A percentile compares a stretch with the other conserved stretches of the same genome.
phyloP scores from a whole-genome alignment of 345 rosid genomes.

The Arabis alpina region DNA sequence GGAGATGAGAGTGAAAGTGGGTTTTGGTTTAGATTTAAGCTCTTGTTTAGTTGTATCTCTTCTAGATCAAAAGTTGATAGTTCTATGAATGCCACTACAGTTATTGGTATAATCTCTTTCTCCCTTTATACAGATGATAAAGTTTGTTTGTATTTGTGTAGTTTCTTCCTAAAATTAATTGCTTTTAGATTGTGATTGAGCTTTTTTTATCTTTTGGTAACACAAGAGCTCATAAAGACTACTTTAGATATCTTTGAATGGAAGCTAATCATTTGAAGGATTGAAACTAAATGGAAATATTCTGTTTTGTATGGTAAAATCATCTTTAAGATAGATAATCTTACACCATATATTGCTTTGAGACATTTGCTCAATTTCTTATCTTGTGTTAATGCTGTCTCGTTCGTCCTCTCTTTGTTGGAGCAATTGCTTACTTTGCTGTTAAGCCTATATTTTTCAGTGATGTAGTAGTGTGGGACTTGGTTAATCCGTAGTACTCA shows the following conservation, averaged over 20 bases:
- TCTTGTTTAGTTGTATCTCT: slow-evolving; percentile 64
- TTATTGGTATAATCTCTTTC: slow-evolving; percentile 38
- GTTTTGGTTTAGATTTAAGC: slow-evolving; percentile 65
- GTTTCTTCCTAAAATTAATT: slow-evolving; percentile 6
- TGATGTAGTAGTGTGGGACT: slow-evolving; percentile 3
- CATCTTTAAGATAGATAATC: slow-evolving; percentile 1
- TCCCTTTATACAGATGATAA: neutral
- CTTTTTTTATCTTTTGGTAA: neutral
- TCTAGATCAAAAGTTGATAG: slow-evolving; percentile 86
- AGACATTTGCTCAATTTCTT: neutral
- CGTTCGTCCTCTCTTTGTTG: neutral
- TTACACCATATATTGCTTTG: neutral
- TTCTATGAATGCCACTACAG: slow-evolving; percentile 60
- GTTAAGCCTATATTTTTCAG: neutral
- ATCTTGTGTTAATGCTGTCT: neutral
- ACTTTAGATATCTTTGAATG: slow-evolving; percentile 3
- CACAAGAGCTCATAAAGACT: slow-evolving; percentile 2
- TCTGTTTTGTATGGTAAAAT: neutral
- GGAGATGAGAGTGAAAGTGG: slow-evolving; percentile 56
- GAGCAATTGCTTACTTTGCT: neutral
- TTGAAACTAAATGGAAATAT: neutral
- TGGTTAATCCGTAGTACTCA: slow-evolving; percentile 16
- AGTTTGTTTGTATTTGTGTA: slow-evolving; percentile 13
- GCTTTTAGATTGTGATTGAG: slow-evolving; percentile 26
- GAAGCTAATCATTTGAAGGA: neutral